phyloP scores from a whole-genome alignment of 2,329 filamentous ascomycete species.

The Claviceps fusiformis region DNA sequence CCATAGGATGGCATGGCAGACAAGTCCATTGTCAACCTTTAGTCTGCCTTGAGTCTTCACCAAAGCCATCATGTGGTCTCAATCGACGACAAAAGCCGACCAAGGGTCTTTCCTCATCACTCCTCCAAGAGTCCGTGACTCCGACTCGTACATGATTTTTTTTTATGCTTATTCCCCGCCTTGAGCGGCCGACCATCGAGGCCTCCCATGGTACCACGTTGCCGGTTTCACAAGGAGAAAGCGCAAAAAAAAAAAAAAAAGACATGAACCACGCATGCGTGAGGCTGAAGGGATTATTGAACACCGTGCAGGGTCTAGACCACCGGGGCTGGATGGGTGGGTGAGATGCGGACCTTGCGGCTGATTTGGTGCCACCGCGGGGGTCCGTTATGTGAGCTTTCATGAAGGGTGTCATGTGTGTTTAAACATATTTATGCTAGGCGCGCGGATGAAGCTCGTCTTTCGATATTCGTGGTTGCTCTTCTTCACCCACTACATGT shows the following conservation, averaged over 20 bases:
- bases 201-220: not conserved
- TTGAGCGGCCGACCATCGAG: not conserved
- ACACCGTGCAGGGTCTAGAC: conserved; percentile 2
- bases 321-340: not conserved
- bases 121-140: no score
- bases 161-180: no score
- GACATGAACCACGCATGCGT: not conserved
- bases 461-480: not conserved
- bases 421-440: not conserved
- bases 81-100: no score
- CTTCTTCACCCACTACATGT: not conserved
- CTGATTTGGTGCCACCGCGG: not conserved
- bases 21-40: no score
- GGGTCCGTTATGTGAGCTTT: not conserved
- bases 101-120: no score
- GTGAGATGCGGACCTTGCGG: not conserved
- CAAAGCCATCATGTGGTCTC: no score
- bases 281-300: conserved; percentile 5
- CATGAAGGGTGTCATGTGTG: no score
- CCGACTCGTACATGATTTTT: no score
- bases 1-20: no score
- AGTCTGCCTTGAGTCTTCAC: no score
- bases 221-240: not conserved
- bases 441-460: not conserved
- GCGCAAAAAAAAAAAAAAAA: not conserved